Evolutionary conservation across 2,329 filamentous ascomycete genomes (phyloP), one percentile per base, ranked within the genome.

Genomic region (Stagonosporopsis tanaceti): DNA sequence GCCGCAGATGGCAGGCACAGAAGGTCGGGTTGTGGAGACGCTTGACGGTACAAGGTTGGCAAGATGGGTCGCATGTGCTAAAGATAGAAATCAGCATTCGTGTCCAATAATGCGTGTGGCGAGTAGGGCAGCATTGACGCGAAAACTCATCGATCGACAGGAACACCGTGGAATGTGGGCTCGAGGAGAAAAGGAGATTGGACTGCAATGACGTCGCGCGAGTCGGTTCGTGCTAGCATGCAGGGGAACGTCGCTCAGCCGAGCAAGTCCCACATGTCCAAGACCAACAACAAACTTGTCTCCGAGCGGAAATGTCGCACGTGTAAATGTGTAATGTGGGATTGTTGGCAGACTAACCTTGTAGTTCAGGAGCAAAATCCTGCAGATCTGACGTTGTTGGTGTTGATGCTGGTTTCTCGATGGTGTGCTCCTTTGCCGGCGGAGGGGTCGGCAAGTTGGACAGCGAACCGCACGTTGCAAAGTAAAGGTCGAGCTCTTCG

Each of bases 361-460:
- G 58, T 54, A 70, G 61, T 59, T 70, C 62, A 58, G 67, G 60
- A 47, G 64, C 58, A 48, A 28, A 47, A 11, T 56, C 59, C 41
- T 47, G 42, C 46, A 41, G 47, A 28, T 61, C 51, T 42, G 50
- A 44, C 51, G 57, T 50, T 57, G 56, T 41, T 30, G 53, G 20
- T n/a, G 15, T 50, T 39, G 37, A 22, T 47, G 62, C 22, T 22
- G 40, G 32, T 39, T 39, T 45, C 11, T 47, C 42, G 34, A 61
- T 57, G 46, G 61, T 45, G 39, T 60, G 61, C 59, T 71, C 64
- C 63, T 70, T 74, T 50, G 65, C 66, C 20, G 72, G 73, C n/a
- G 76, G 76, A 53, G 76, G 76, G 15, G 76, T 78, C 6, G 76
- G 76, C 22, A 78, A 65, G 62, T 73, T 76, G 30, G 75, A 77